phyloP scores from a whole-genome alignment of 1,284 basidiomycete genomes.

The Apiotrichum sp. region DNA sequence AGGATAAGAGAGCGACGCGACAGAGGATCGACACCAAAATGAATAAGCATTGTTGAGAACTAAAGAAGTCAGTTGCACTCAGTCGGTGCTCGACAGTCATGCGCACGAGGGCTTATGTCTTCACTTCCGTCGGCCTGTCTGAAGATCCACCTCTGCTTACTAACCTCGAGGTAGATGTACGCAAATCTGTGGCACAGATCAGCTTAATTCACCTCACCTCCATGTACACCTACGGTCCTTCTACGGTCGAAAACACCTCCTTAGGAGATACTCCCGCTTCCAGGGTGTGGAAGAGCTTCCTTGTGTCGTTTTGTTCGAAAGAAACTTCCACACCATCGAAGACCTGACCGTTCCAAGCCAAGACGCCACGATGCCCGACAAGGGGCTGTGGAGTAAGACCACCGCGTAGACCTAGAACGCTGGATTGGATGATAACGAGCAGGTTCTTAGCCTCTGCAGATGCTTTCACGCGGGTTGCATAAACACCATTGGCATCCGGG shows the following conservation, averaged over 20 bases:
- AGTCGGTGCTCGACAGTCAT: too few species aligned
- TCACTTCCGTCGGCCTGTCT: too few species aligned
- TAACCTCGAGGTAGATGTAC: conserved; percentile 70
- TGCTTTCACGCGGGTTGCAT: conserved; percentile 4
- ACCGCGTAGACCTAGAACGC: conserved; percentile 74
- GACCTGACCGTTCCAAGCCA: conserved; percentile 91
- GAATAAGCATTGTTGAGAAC: conserved; percentile 52
- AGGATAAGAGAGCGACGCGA: conserved; percentile 83
- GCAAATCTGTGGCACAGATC: conserved; percentile 59
- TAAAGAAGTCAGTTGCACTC: conserved; percentile 29
- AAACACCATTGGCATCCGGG: conserved; percentile 27
- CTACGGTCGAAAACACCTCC: conserved; percentile 58
- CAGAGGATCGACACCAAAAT: conserved; percentile 81
- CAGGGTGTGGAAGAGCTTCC: conserved; percentile 58
- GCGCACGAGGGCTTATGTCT: too few species aligned
- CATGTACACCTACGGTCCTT: conserved; percentile 70
- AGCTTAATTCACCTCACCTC: too few species aligned
- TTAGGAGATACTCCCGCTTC: conserved; percentile 50
- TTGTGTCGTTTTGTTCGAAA: conserved; percentile 72
- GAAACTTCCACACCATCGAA: conserved; percentile 67
- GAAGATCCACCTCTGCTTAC: conserved; percentile 8
- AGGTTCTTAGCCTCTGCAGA: conserved; percentile 1
- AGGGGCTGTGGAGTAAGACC: conserved; percentile 68
- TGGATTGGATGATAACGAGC: conserved; percentile 57
- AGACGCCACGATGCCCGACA: conserved; percentile 51